phyloP scores from a whole-genome alignment of 768 basidiomycete genomes.

The Tephrocybe sp. region DNA sequence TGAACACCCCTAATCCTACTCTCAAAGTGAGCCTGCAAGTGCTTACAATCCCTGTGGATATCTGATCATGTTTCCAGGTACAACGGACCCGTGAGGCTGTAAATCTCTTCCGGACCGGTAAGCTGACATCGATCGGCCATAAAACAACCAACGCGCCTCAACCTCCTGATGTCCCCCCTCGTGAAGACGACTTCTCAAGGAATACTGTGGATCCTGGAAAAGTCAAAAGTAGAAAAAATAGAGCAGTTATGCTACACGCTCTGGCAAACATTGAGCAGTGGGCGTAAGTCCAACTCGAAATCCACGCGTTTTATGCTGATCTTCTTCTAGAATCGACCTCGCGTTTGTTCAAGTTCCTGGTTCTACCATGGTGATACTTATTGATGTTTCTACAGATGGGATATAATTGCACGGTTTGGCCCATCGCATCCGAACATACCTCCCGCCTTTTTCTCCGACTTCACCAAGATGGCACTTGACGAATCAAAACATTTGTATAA shows the following conservation, averaged over 20 bases:
- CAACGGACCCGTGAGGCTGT: conserved; percentile 72
- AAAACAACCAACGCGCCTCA: conserved; percentile 43
- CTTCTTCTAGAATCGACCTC: conserved; percentile 58
- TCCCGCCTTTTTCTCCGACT: conserved; percentile 77
- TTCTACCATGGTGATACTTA: background rate
- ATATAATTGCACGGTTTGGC: conserved; percentile 80
- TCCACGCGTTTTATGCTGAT: background rate
- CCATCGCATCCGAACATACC: conserved; percentile 60
- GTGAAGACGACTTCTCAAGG: conserved; percentile 49
- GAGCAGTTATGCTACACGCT: conserved; percentile 77
- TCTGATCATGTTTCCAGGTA: conserved; percentile 38
- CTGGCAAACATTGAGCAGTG: conserved; percentile 87
- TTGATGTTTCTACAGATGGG: conserved; percentile 52
- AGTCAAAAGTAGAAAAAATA: conserved; percentile 58
- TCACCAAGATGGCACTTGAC: conserved; percentile 82
- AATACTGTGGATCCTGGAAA: conserved; percentile 63
- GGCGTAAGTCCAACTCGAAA: conserved; percentile 56
- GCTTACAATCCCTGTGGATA: background rate
- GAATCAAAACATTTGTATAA: conserved; percentile 79
- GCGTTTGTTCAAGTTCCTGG: conserved; percentile 50
- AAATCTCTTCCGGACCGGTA: conserved; percentile 65
- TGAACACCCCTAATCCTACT: conserved; percentile 71
- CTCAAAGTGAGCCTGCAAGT: conserved; percentile 44
- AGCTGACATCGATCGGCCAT: conserved; percentile 67
- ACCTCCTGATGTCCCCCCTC: conserved; percentile 65